Evolutionary conservation across 108 stramenopile species (phyloP).

Genomic region (Nitzschia sp.): DNA sequence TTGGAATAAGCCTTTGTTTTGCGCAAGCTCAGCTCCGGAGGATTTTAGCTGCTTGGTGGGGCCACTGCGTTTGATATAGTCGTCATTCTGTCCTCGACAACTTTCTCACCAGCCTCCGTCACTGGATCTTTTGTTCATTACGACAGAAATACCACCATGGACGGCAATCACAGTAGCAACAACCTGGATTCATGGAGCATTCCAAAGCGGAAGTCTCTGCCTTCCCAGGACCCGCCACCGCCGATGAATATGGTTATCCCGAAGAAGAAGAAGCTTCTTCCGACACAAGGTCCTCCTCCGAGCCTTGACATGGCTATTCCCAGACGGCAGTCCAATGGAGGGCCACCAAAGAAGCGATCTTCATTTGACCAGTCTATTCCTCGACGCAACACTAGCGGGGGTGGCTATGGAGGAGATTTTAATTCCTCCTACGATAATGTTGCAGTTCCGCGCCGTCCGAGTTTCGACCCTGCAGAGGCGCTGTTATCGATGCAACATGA

Average conservation of each 20-base stretch:
- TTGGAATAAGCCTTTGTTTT: too few relatives aligned
- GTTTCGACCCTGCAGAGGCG: background rate
- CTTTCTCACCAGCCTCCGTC: too few relatives aligned
- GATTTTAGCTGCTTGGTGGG: too few relatives aligned
- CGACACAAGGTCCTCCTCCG: background rate
- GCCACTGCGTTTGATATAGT: too few relatives aligned
- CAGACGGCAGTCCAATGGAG: background rate
- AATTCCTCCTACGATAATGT: slow-evolving; percentile 9
- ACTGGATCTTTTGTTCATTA: too few relatives aligned
- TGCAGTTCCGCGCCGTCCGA: background rate
- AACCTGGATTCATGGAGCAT: slow-evolving; percentile 21
- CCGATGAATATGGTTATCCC: slow-evolving; percentile 24
- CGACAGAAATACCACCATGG: slow-evolving; percentile 1
- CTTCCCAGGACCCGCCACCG: background rate
- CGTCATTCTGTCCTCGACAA: too few relatives aligned
- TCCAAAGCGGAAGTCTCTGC: slow-evolving; percentile 13
- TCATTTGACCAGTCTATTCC: slow-evolving; percentile 6
- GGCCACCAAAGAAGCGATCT: slow-evolving; percentile 8
- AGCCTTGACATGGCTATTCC: slow-evolving; percentile 13
- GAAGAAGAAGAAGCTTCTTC: slow-evolving; percentile 9
- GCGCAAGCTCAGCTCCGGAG: too few relatives aligned
- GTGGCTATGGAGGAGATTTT: background rate
- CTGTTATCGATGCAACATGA: background rate
- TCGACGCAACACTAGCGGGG: slow-evolving; percentile 1
- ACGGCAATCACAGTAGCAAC: background rate